Evolutionary conservation across 257 asterid genomes (phyloP).

Genomic region (Verbena officinalis): DNA sequence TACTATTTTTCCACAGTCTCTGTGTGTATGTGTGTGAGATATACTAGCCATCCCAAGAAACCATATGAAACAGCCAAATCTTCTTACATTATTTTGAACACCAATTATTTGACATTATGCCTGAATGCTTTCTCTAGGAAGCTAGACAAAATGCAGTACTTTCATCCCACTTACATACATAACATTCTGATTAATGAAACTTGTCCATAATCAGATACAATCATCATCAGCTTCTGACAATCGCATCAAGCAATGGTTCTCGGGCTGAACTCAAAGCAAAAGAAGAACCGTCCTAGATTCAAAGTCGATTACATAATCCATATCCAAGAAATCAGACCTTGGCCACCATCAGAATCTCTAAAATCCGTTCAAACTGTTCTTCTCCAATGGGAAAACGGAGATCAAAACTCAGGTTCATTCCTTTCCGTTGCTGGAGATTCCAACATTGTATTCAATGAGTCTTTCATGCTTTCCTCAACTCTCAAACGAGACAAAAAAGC

Average conservation of each 20-base stretch:
- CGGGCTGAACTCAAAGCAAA: conserved; percentile 63
- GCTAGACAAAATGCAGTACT: too few relatives aligned
- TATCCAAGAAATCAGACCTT: conserved; percentile 69
- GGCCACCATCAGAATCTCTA: conserved; percentile 84
- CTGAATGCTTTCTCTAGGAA: neutral
- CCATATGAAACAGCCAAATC: too few relatives aligned
- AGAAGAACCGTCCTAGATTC: conserved; percentile 56
- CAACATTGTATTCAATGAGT: conserved; percentile 60
- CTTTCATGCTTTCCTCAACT: conserved; percentile 59
- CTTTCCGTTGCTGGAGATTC: conserved; percentile 61
- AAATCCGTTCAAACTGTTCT: conserved; percentile 67
- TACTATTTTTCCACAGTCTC: neutral
- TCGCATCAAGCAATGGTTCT: conserved; percentile 68
- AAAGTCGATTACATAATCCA: conserved; percentile 56
- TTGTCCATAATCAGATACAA: conserved; percentile 26
- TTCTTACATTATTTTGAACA: neutral
- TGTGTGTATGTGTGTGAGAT: neutral
- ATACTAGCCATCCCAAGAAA: neutral
- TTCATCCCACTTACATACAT: neutral
- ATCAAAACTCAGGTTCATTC: conserved; percentile 62
- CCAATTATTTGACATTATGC: neutral
- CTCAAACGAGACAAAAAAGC: conserved; percentile 50
- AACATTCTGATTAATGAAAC: conserved; percentile 5
- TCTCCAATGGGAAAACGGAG: conserved; percentile 78
- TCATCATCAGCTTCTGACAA: conserved; percentile 8